These are phyloP conservation scores for Tricholoma hemisulphureum DNA, from an alignment of 768 basidiomycete genomes.

Conservation along the genomic window DNA sequence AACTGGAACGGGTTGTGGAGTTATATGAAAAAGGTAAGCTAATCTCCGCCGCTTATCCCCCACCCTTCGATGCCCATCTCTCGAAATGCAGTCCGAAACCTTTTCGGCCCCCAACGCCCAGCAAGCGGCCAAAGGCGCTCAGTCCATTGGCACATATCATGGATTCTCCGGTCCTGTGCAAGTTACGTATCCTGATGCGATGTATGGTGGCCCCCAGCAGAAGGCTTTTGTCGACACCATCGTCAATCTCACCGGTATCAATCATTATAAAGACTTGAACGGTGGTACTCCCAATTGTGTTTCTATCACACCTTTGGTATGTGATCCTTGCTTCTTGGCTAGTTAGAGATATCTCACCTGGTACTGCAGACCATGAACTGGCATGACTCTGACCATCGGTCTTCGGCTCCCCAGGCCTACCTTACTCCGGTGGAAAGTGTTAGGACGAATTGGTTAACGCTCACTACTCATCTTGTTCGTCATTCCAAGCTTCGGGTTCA, in stretches of 20 bases:
- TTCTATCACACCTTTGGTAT: slow-evolving; percentile 51
- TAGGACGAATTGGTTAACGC: slow-evolving; percentile 49
- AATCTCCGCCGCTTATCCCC: neutral
- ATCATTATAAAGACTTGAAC: slow-evolving; percentile 48
- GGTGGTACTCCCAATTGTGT: slow-evolving; percentile 57
- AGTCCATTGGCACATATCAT: slow-evolving; percentile 47
- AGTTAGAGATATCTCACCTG: neutral
- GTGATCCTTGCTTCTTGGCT: slow-evolving; percentile 7
- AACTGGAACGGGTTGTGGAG: slow-evolving; percentile 43
- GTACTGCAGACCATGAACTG: slow-evolving; percentile 41
- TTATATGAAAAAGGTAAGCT: slow-evolving; percentile 48
- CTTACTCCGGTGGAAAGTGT: slow-evolving; percentile 48
- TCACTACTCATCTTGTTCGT: slow-evolving; percentile 39
- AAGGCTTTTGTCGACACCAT: slow-evolving; percentile 47
- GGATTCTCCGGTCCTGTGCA: slow-evolving; percentile 54
- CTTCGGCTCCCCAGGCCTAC: slow-evolving; percentile 55
- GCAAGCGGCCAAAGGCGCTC: slow-evolving; percentile 46
- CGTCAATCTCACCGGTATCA: slow-evolving; percentile 46
- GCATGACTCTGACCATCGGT: slow-evolving; percentile 49
- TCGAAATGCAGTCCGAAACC: slow-evolving; percentile 36
- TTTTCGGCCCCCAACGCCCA: slow-evolving; percentile 47
- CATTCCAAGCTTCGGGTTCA: neutral
- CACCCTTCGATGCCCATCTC: neutral
- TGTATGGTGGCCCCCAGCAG: slow-evolving; percentile 60
- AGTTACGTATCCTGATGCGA: slow-evolving; percentile 48